phyloP scores from a whole-genome alignment of 2,329 filamentous ascomycete species.

The Penicillium concentricum region DNA sequence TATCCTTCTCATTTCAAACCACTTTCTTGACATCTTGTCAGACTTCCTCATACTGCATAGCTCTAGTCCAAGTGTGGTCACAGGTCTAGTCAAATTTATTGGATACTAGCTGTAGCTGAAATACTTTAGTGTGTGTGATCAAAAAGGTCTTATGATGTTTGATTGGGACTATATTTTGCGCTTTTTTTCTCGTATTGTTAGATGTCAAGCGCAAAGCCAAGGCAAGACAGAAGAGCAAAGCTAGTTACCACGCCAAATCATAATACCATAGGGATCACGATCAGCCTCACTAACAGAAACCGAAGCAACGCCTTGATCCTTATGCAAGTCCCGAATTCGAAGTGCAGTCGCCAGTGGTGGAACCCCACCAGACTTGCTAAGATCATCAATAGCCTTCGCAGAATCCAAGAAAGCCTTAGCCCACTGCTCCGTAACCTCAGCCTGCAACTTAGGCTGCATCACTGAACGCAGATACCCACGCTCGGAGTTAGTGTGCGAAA shows the following conservation, averaged over 20 bases:
- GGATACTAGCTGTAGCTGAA: neutral
- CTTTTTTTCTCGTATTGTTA: neutral
- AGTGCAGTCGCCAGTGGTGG: slow-evolving; percentile 34
- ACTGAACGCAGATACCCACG: slow-evolving; percentile 73
- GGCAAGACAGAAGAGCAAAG: neutral
- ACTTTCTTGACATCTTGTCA: slow-evolving; percentile 12
- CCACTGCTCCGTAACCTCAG: slow-evolving; percentile 59
- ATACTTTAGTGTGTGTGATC: neutral
- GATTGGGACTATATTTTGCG: neutral
- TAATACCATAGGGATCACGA: slow-evolving; percentile 82
- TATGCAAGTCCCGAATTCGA: slow-evolving; percentile 45
- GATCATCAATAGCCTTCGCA: slow-evolving; percentile 39
- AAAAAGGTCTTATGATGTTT: neutral
- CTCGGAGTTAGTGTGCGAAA: slow-evolving; percentile 95
- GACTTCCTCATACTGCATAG: neutral
- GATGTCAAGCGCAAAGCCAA: neutral
- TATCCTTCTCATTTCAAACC: slow-evolving; percentile 28
- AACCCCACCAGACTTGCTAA: slow-evolving; percentile 21
- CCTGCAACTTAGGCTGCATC: slow-evolving; percentile 65
- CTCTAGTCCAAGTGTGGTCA: neutral
- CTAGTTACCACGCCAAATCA: slow-evolving; percentile 39
- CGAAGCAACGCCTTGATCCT: slow-evolving; percentile 53
- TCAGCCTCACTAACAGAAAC: slow-evolving; percentile 78
- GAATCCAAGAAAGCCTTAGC: slow-evolving; percentile 36
- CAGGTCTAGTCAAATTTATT: neutral